Conservation (phyloP, 2,329 filamentous ascomycete species). For the Aspergillus hiratsukae region DNA sequence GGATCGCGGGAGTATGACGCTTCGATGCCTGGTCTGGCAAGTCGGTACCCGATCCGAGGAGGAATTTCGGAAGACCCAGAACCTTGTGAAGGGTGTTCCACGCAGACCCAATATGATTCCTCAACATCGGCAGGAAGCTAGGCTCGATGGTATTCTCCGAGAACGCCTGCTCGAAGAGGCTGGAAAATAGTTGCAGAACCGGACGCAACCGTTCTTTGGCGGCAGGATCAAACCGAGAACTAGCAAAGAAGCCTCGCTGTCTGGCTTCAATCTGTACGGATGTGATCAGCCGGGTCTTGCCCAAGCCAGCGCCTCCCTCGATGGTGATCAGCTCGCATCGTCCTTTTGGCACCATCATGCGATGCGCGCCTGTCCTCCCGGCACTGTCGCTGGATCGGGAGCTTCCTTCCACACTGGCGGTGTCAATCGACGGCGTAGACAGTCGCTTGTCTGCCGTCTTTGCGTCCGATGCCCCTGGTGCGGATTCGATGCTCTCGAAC, state of each 20-base stretch:
- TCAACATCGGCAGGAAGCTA: conserved; percentile 58
- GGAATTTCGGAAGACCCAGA: conserved; percentile 49
- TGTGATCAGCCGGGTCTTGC: conserved; percentile 58
- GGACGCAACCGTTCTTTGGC: conserved; percentile 12
- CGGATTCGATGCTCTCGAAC: too few species aligned
- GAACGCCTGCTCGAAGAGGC: too few species aligned
- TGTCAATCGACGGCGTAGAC: too few species aligned
- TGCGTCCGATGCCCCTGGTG: too few species aligned
- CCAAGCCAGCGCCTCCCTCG: conserved; percentile 54
- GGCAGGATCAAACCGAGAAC: conserved; percentile 57
- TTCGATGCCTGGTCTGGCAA: too few species aligned
- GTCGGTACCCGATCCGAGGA: too few species aligned
- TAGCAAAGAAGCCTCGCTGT: conserved; percentile 56
- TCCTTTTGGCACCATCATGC: conserved; percentile 48
- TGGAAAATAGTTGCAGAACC: too few species aligned
- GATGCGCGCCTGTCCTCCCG: conserved; percentile 27
- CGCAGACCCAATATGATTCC: conserved; percentile 54
- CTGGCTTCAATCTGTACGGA: conserved; percentile 54
- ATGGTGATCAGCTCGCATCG: conserved; percentile 58
- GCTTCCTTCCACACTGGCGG: too few species aligned
- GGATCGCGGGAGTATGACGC: too few species aligned
- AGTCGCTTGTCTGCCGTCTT: too few species aligned
- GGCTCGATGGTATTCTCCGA: conserved; percentile 50
- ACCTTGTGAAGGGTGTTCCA: conserved; percentile 55
- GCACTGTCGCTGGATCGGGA: too few species aligned